A percentile compares a stretch with the other conserved stretches of the same genome.
Evolutionary conservation across 2,329 filamentous ascomycete species (phyloP).

Genomic region (Colletotrichum acutatum): DNA sequence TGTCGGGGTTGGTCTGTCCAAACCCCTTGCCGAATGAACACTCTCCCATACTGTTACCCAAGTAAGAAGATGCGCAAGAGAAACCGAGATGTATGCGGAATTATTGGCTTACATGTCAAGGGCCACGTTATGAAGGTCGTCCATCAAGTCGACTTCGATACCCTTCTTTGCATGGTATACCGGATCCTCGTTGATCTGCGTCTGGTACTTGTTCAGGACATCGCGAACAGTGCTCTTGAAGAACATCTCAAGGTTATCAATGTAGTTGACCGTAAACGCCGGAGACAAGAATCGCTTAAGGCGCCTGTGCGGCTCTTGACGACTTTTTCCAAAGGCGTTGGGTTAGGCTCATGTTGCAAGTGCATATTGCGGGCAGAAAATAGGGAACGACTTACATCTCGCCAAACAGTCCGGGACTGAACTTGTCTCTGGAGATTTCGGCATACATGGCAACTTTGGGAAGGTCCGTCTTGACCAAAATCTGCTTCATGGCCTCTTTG

Average conservation of each 20-base stretch:
- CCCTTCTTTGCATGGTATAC: conserved; percentile 30
- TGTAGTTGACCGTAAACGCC: conserved; percentile 41
- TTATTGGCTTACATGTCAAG: conserved; percentile 38
- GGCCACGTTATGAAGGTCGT: conserved; percentile 42
- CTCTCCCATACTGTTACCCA: conserved; percentile 38
- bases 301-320: conserved; percentile 39
- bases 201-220: conserved; percentile 26
- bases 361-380: neutral
- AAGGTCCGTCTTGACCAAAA: conserved; percentile 37
- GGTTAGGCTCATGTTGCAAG: neutral
- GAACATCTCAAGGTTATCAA: conserved; percentile 39
- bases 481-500: conserved; percentile 38
- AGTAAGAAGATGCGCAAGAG: neutral
- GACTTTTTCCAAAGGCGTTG: conserved; percentile 15
- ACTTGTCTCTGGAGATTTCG: conserved; percentile 37
- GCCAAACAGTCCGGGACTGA: conserved; percentile 37
- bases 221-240: conserved; percentile 38
- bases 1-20: conserved; percentile 40
- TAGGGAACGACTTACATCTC: conserved; percentile 35
- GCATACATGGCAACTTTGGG: conserved; percentile 41
- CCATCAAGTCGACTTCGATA: conserved; percentile 41
- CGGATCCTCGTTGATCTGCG: conserved; percentile 14
- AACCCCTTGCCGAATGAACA: conserved; percentile 42
- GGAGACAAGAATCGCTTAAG: conserved; percentile 42
- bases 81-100: neutral